Evolutionary conservation across 306 rosid species (phyloP).

Genomic region (Cicer yamashitae): DNA sequence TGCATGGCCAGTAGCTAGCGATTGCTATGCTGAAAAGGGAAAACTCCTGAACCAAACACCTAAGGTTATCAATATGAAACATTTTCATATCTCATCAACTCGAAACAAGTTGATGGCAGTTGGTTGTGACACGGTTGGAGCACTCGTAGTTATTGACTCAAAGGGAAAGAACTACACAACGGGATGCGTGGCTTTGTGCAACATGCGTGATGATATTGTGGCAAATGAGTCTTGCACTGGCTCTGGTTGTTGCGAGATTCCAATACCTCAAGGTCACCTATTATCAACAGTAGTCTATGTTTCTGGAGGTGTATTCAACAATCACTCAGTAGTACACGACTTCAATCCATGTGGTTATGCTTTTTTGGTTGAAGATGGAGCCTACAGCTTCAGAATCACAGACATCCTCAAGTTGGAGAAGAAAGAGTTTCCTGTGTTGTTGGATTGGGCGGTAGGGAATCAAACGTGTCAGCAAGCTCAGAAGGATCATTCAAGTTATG

Average conservation of each 20-base stretch:
- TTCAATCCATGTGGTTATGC: conserved; percentile 38
- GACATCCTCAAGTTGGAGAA: conserved; percentile 14
- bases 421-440: conserved; percentile 1
- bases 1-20: background rate
- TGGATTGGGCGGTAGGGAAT: conserved; percentile 42
- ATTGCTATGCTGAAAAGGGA: conserved; percentile 5
- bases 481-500: background rate
- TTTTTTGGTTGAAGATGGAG: conserved; percentile 36
- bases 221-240: conserved; percentile 22
- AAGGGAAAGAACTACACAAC: background rate
- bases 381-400: background rate
- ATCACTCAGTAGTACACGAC: background rate
- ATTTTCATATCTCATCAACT: conserved; percentile 36
- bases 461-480: conserved; percentile 21
- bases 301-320: background rate
- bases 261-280: conserved; percentile 15
- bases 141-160: background rate
- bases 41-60: rapidly evolving
- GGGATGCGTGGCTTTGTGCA: background rate
- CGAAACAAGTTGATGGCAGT: background rate
- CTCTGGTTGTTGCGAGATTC: conserved; percentile 33
- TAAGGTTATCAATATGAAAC: background rate
- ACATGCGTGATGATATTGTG: rapidly evolving
- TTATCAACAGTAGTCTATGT: background rate
- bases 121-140: conserved; percentile 4